phyloP scores from a whole-genome alignment of 176 grass and related monocot genomes.

The Rhipidocladum racemiflorum region DNA sequence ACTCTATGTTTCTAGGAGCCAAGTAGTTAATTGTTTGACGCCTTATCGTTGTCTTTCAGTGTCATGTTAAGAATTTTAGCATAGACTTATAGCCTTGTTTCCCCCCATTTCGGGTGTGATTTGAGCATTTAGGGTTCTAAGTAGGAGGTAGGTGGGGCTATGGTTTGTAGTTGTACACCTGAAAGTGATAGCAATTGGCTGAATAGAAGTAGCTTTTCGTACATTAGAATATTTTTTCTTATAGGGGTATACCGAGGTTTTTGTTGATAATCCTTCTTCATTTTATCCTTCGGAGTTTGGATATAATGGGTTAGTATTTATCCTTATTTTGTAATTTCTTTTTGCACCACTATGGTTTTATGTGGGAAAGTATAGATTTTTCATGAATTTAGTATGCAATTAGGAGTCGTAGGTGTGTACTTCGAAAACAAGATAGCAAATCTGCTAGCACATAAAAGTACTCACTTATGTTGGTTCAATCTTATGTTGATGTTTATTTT shows the following conservation, averaged over 20 bases:
- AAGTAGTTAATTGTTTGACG: neutral
- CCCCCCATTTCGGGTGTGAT: neutral
- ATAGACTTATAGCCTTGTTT: neutral
- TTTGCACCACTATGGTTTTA: neutral
- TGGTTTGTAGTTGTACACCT: neutral
- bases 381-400: neutral
- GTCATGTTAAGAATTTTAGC: no score
- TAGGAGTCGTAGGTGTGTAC: neutral
- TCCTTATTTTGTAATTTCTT: neutral
- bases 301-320: neutral
- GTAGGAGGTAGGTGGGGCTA: neutral
- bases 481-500: conserved; percentile 16
- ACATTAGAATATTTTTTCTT: neutral
- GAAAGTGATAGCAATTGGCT: neutral
- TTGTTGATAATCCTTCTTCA: neutral
- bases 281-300: neutral
- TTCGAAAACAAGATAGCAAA: neutral
- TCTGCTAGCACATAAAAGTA: neutral
- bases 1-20: neutral
- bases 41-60: neutral
- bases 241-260: neutral
- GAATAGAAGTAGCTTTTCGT: neutral
- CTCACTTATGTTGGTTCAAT: neutral
- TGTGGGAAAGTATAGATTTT: neutral
- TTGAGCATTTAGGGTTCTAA: neutral